Base-by-base conservation (phyloP, 2,329 filamentous ascomycete genomes). In the Colletotrichum eremochloae region DNA sequence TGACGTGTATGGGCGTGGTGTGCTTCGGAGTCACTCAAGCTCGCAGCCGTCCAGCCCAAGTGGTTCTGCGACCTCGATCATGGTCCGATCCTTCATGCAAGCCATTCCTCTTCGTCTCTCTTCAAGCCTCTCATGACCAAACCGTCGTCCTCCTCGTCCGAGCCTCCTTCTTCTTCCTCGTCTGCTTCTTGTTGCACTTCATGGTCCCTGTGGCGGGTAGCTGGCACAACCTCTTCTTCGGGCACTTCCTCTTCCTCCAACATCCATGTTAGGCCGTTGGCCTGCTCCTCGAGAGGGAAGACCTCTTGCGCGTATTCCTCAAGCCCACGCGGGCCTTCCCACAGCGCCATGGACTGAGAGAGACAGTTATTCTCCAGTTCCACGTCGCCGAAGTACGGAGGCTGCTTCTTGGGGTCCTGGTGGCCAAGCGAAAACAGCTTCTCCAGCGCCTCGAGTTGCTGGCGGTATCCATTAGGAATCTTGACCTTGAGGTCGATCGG, bases 251-350 rank as follows among this genome's bases (percentile, higher is more conserved):
- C 86, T 14, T 87, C 87, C 5, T 88, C 86, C 55, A 88, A 79
- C 96, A 98, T 98, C 96, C 96, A 99, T 20, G 93, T 94, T 78
- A 96, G 84, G 6, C 96, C 96, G 80, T 98, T 98, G 42, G 95
- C 94, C 76, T 95, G 93, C 83, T 99, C 96, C 81, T 99, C 96
- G 15, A 98, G 88, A 0, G 94, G 94, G 78, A 98, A 98, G 38
- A 97, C 95, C 80, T 98, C 96, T 61, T 93, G 88, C 1, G 96
- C 96, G 80, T 98, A 99, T 82, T 98, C 96, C 80, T 98, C 95
- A 76, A 98, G 88, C 40, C 94, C 93, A 67, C 96, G 88, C 76
- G 94, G 94, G 5, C 95, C 96, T 79, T 97, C 94, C 96, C 96
- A 98, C 33, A 99, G 84, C 76, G 92, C 88, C 74, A 96, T 85